phyloP scores from a whole-genome alignment of 2,329 filamentous ascomycete genomes.

The Intubia oerlemansii region DNA sequence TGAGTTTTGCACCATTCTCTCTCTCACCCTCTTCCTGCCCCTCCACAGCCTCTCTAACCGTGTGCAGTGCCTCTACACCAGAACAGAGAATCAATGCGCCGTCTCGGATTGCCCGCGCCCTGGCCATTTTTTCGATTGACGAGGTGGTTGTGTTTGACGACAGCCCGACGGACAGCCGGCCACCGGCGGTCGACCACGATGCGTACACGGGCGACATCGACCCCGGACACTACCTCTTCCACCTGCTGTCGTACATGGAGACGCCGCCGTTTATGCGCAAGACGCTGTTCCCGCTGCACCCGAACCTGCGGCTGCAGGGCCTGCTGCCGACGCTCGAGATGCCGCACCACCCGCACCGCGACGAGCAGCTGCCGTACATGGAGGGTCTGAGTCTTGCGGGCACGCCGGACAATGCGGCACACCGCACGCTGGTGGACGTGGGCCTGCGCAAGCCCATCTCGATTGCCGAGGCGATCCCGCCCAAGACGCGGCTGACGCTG shows the following conservation, averaged over 20 bases:
- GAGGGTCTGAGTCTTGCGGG: constrained; percentile 48
- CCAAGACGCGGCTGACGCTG: constrained; percentile 53
- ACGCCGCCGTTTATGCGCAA: constrained; percentile 66
- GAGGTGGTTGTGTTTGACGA: constrained; percentile 72
- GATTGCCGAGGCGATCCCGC: constrained; percentile 39
- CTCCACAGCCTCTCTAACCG: too few relatives aligned
- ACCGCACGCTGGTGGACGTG: constrained; percentile 33
- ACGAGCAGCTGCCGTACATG: constrained; percentile 61
- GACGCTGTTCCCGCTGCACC: constrained; percentile 54
- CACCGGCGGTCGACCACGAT: constrained; percentile 25
- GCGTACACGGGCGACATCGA: constrained; percentile 49
- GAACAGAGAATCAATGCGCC: constrained; percentile 56
- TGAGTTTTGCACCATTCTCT: constrained; percentile 17
- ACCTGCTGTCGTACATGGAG: constrained; percentile 64
- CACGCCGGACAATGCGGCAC: constrained; percentile 16
- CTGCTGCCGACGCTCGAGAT: constrained; percentile 61
- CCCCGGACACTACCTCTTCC: constrained; percentile 59
- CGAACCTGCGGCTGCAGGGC: constrained; percentile 54
- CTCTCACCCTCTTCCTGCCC: too few relatives aligned
- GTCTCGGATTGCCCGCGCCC: constrained; percentile 57
- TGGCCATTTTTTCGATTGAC: constrained; percentile 67
- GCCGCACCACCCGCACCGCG: constrained; percentile 57
- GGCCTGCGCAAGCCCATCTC: constrained; percentile 32
- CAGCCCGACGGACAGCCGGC: constrained; percentile 23
- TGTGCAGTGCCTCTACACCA: too few relatives aligned